phyloP scores from a whole-genome alignment of 441 rosid genomes.

The Gossypium trilobum region DNA sequence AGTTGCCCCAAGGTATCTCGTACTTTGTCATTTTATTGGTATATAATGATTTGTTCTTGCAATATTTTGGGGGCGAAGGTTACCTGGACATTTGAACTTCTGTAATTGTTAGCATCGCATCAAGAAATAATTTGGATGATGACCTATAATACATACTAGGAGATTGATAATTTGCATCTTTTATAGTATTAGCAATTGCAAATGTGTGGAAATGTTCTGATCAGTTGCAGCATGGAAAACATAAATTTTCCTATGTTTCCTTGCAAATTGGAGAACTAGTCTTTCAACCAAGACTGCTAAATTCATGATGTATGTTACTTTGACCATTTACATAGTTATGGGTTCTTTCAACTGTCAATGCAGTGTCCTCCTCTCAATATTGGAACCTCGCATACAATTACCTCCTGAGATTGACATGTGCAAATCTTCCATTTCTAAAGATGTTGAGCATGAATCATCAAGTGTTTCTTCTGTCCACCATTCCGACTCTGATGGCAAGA shows the following conservation, averaged over 20 bases:
- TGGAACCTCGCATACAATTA: constrained; percentile 69
- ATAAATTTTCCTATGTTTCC: neutral
- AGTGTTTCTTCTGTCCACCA: constrained; percentile 22
- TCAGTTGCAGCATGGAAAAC: neutral
- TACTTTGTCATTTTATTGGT: constrained; percentile 7
- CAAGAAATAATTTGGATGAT: neutral
- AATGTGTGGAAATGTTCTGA: neutral
- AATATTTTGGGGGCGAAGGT: constrained; percentile 5
- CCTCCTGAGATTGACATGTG: constrained; percentile 74
- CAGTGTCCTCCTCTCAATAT: constrained; percentile 78
- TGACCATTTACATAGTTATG: constrained; percentile 13
- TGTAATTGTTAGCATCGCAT: neutral
- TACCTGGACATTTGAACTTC: constrained; percentile 1
- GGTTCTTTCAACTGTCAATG: constrained; percentile 26
- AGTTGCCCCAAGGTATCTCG: constrained; percentile 68
- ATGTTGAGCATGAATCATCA: constrained; percentile 34
- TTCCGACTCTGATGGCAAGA: constrained; percentile 40
- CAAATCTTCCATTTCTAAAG: constrained; percentile 38
- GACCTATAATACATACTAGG: neutral
- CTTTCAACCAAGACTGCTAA: constrained; percentile 5
- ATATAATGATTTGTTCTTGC: constrained; percentile 6
- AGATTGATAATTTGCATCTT: constrained; percentile 3
- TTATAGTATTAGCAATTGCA: neutral
- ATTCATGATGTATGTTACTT: neutral
- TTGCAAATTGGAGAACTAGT: neutral